Evolutionary conservation across 306 rosid species (phyloP).

Genomic region (Prosopis cineraria): DNA sequence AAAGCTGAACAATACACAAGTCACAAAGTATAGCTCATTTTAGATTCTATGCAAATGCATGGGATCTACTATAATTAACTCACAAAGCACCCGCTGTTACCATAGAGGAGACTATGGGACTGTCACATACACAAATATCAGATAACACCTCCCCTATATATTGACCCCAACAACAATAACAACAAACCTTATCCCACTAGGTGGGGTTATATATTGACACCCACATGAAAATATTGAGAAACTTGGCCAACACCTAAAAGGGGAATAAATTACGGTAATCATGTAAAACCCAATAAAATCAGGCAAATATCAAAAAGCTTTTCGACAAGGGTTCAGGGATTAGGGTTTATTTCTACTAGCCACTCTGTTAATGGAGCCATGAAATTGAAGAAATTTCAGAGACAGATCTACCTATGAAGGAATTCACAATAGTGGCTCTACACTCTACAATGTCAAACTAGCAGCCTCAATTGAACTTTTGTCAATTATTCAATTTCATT

Average conservation of each 20-base stretch:
- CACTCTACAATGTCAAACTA: not conserved
- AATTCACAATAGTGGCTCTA: constrained; percentile 1
- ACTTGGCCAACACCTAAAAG: constrained; percentile 11
- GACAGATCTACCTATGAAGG: constrained; percentile 12
- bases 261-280: constrained; percentile 18
- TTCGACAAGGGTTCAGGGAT: not conserved
- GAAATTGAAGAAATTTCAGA: not conserved
- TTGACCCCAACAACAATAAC: not conserved
- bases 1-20: not conserved
- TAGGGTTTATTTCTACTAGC: not conserved
- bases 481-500: not conserved
- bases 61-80: not conserved
- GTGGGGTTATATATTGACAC: not conserved
- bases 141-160: constrained; percentile 17
- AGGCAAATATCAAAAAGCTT: not conserved
- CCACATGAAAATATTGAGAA: not conserved
- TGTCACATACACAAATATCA: constrained; percentile 9
- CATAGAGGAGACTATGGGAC: constrained; percentile 4
- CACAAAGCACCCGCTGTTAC: constrained; percentile 16
- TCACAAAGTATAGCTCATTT: not conserved
- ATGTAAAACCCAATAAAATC: constrained; percentile 1
- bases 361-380: not conserved
- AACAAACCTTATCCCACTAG: too few relatives aligned
- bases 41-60: not conserved
- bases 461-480: not conserved